Base-by-base conservation (phyloP, 164 flowering plant species). In the Magnolia changhungtana region DNA sequence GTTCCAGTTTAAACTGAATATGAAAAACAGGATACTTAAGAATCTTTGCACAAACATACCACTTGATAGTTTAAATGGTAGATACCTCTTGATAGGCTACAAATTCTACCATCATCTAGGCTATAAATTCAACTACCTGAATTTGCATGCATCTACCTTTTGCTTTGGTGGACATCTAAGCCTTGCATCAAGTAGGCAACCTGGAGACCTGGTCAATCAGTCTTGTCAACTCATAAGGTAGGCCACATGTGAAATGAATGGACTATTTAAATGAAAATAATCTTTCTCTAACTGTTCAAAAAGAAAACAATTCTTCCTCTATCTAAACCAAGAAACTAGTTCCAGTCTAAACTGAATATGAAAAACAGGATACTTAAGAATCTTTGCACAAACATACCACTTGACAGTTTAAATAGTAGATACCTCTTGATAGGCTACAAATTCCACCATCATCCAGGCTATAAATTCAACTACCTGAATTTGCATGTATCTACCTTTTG, bases 41-140 rank as follows among this genome's bases (percentile, higher is more conserved):
- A 67, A 58, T 11, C 19, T 58, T 58, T 58, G 18, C 63, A 58
- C 19, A 31, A 31, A 67, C 74, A 52, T 83, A 95, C 99, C 97
- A 91, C 85, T 50, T 85, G 89, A 82, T 98, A 95, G 73, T 81
- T 83, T 72, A 23, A 23, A 23, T 23, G 1, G 24, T 23, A 23
- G 24, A 23, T 23, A 23, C 24, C 24, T 23, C 24, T 23, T 23
- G 24, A 23, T 23, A 23, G 24, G 24, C 1, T 23, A 23, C 24
- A 23, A 23, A 23, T 23, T 23, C 24, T 1, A 23, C 24, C 24
- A 23, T 23, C 24, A 23, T 23, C 24, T 1, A 23, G 1, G 24
- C 24, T 23, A 23, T 23, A 23, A 23, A 23, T 23, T 23, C 24
- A 23, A 23, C 24, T 23, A 23, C 24, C 24, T 23, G 24, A 23